These are phyloP conservation scores for Psilocybe azurescens DNA, from an alignment of 768 basidiomycete species.

Conservation along the genomic window DNA sequence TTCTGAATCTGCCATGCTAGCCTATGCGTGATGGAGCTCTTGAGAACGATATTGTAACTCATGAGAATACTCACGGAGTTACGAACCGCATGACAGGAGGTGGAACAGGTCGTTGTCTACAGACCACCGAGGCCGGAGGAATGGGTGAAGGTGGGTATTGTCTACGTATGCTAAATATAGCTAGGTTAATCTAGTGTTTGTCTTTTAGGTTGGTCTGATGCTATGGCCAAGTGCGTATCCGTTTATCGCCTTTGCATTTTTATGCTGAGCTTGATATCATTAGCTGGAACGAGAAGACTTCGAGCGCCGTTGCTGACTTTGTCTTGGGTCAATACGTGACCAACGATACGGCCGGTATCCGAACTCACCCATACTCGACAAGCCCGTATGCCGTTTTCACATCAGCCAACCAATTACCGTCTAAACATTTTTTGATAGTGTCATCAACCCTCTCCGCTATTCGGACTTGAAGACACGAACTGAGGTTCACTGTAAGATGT, in stretches of 20 bases:
- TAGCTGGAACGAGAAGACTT: constrained; percentile 49
- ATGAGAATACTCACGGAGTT: constrained; percentile 54
- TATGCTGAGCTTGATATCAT: background rate
- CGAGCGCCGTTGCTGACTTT: constrained; percentile 40
- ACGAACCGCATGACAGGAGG: constrained; percentile 57
- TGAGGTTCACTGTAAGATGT: constrained; percentile 49
- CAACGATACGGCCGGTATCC: constrained; percentile 55
- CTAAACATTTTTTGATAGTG: constrained; percentile 28
- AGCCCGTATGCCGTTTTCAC: constrained; percentile 29
- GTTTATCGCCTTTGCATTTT: background rate
- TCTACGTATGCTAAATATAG: background rate
- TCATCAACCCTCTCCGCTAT: constrained; percentile 42
- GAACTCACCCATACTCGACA: constrained; percentile 62
- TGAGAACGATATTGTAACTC: constrained; percentile 58
- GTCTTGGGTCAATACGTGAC: constrained; percentile 58
- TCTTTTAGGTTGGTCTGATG: constrained; percentile 58
- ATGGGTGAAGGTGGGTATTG: constrained; percentile 58
- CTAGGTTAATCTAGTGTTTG: background rate
- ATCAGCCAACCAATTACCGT: background rate
- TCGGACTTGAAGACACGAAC: constrained; percentile 33
- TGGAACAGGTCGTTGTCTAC: constrained; percentile 62
- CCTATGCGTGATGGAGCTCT: constrained; percentile 66
- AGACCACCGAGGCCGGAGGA: constrained; percentile 65
- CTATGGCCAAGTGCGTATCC: constrained; percentile 41
- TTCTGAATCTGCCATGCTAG: constrained; percentile 10